Evolutionary conservation across 2,329 filamentous ascomycete genomes (phyloP), one percentile per base, ranked within the genome.

Genomic region (Xylariaceae sp.): DNA sequence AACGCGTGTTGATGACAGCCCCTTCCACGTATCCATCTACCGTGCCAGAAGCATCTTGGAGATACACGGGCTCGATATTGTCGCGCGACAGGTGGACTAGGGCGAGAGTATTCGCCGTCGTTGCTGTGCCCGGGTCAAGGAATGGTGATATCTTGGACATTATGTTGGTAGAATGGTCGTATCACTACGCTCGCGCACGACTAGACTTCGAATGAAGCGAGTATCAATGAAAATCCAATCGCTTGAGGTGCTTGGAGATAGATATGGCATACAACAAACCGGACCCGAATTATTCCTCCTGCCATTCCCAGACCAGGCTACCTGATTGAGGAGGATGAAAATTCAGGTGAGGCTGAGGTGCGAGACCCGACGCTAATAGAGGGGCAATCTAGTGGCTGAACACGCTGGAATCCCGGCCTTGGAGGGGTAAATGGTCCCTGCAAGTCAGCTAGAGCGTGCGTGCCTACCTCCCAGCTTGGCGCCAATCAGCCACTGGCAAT

Each of bases 1-100:
- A 98, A 34, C 90, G 83, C 2, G 91, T 98, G 67, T 95, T 97
- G 40, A 90, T 80, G 2, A 89, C 85, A 35, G 82, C 83, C 28
- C 86, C 86, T 60, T 89, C 85, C 22, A 78, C 77, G 55, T 89
- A 89, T 44, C 85, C 86, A 57, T 83, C 77, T 49, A 84, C 74
- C 32, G 78, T 74, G 39, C 79, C 80, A 29, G 78, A 73, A 17
- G 74, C 73, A 22, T 78, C 69, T 48, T 77, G 73, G 19, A 90
- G 77, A 47, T 87, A 81, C 19, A 89, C 73, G 7, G 91, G 89
- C 30, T 89, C 74, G 49, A 90, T 81, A 47, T 85, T 84, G 64
- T 97, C 90, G 66, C 90, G 85, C 47, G 88, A 91, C 39, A 98
- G 78, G 61, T 95, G 87, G 43, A 96, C 74, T 47, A 97, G 85